Evolutionary conservation across 73 alveolate species (phyloP).

Genomic region (Breviolum minutum): DNA sequence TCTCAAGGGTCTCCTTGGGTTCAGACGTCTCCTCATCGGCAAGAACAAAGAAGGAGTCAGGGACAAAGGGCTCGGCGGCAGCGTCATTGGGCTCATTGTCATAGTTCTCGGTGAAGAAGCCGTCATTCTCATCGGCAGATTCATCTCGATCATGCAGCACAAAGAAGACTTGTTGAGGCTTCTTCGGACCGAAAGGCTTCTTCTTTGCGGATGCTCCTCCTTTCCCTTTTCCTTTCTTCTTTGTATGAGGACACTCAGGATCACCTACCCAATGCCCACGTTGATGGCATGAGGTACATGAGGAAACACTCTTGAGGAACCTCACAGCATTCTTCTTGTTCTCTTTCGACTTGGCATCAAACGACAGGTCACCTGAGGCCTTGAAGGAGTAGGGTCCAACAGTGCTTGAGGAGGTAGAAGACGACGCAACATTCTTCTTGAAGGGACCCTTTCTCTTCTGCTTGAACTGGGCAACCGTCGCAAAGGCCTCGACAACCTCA

Average conservation of each 20-base stretch:
- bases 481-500: not conserved
- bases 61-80: no score
- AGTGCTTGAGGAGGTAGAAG: not conserved
- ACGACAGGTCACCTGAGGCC: not conserved
- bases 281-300: not conserved
- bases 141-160: not conserved
- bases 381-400: not conserved
- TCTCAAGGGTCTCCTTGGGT: no score
- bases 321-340: not conserved
- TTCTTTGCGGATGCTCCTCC: not conserved
- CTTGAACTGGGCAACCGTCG: not conserved
- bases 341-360: slow-evolving; percentile 13
- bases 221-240: not conserved
- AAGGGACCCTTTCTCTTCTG: not conserved
- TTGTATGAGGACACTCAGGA: not conserved
- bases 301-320: not conserved
- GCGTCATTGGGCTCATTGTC: no score
- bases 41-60: not conserved
- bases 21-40: no score
- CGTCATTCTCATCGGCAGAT: not conserved
- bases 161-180: not conserved
- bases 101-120: no score
- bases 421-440: not conserved
- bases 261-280: not conserved
- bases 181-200: not conserved